Evolutionary conservation across 352 stramenopile species (phyloP).

Genomic region (Aphanomyces cochlioides): DNA sequence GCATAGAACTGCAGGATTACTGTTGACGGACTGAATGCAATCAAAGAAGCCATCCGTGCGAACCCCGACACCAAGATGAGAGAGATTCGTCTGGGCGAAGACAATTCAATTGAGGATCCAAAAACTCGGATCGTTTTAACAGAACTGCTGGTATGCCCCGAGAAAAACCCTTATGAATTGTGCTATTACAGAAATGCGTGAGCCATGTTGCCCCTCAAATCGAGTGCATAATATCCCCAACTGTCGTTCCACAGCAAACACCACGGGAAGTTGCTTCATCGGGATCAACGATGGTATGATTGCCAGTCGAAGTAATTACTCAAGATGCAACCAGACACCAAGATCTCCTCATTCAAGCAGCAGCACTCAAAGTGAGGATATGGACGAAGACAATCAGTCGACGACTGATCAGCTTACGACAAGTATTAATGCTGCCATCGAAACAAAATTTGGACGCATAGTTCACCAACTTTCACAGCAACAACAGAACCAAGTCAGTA

Average conservation of each 20-base stretch:
- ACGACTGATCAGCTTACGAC: too few relatives aligned
- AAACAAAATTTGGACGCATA: too few relatives aligned
- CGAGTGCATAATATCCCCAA: constrained; percentile 29
- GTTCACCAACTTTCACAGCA: not conserved
- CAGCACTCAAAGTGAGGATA: too few relatives aligned
- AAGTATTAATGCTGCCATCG: too few relatives aligned
- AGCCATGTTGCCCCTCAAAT: constrained; percentile 15
- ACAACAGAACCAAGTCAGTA: not conserved
- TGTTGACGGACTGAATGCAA: constrained; percentile 15
- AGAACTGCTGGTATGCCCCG: constrained; percentile 15
- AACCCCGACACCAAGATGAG: constrained; percentile 13
- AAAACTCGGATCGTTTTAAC: constrained; percentile 20
- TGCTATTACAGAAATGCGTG: constrained; percentile 16
- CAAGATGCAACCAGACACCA: too few relatives aligned
- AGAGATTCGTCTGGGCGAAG: constrained; percentile 26
- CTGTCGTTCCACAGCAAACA: constrained; percentile 18
- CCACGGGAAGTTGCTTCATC: not conserved
- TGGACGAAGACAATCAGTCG: too few relatives aligned
- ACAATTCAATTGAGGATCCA: constrained; percentile 23
- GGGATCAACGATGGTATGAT: too few relatives aligned
- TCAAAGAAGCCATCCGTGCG: constrained; percentile 20
- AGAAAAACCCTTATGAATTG: too few relatives aligned
- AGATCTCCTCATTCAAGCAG: too few relatives aligned
- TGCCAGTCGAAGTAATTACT: too few relatives aligned
- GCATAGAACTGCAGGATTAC: constrained; percentile 27